Evolutionary conservation across 148 eudicot genomes (phyloP).

Genomic region (Talinum fruticosum): DNA sequence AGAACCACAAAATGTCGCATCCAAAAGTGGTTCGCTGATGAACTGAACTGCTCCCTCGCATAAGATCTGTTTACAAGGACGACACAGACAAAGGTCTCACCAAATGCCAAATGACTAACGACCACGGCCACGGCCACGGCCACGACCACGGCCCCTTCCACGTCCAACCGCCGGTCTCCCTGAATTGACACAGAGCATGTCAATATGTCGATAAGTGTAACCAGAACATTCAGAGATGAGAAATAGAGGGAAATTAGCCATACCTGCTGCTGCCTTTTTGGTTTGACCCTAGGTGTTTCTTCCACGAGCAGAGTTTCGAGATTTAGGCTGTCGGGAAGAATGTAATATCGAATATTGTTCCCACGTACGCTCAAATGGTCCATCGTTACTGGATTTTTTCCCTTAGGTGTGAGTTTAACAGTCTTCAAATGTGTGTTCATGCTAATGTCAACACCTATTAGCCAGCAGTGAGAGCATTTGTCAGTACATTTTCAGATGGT

Average conservation of each 20-base stretch:
- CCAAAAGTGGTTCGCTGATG: neutral
- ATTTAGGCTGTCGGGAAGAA: slow-evolving; percentile 73
- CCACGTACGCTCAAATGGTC: slow-evolving; percentile 78
- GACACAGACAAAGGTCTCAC: neutral
- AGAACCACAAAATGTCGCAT: neutral
- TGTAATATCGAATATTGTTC: slow-evolving; percentile 71
- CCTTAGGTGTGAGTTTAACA: slow-evolving; percentile 61
- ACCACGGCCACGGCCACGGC: slow-evolving; percentile 64
- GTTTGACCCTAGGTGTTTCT: slow-evolving; percentile 72
- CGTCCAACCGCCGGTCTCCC: slow-evolving; percentile 60
- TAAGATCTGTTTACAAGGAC: neutral
- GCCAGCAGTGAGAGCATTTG: neutral
- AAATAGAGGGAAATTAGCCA: neutral
- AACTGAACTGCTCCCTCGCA: no score
- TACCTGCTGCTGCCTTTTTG: slow-evolving; percentile 70
- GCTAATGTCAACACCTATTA: slow-evolving; percentile 64
- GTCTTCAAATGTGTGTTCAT: slow-evolving; percentile 87
- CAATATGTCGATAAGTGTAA: no score
- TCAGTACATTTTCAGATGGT: neutral
- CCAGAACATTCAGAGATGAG: neutral
- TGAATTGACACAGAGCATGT: neutral
- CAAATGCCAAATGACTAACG: slow-evolving; percentile 22
- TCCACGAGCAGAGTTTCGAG: slow-evolving; percentile 73
- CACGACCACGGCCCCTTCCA: slow-evolving; percentile 64
- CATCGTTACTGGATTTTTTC: slow-evolving; percentile 64